phyloP scores from a whole-genome alignment of 2,329 filamentous ascomycete genomes.

The Colletotrichum sp. region DNA sequence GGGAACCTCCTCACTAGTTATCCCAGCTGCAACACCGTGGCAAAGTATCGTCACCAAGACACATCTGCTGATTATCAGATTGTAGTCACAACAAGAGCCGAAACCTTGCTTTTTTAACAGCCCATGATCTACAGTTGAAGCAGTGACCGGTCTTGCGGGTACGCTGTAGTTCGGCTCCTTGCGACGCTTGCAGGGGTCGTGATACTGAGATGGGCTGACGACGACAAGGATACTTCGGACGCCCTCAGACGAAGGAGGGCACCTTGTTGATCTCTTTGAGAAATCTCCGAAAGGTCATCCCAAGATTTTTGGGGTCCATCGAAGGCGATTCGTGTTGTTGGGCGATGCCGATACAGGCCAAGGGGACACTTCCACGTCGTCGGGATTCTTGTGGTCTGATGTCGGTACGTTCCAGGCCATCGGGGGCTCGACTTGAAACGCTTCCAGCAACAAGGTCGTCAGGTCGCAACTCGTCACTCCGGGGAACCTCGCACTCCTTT shows the following conservation, averaged over 20 bases:
- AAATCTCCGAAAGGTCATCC: neutral
- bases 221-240: neutral
- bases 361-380: neutral
- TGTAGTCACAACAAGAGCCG: neutral
- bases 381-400: constrained; percentile 3
- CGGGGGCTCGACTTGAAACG: constrained; percentile 5
- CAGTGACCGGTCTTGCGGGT: neutral
- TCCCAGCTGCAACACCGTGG: neutral
- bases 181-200: neutral
- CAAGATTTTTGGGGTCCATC: neutral
- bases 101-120: neutral
- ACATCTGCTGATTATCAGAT: neutral
- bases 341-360: neutral
- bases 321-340: neutral
- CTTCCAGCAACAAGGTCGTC: constrained; percentile 3
- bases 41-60: neutral
- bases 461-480: neutral
- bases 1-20: neutral
- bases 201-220: constrained; percentile 1
- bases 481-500: neutral
- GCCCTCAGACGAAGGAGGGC: neutral
- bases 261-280: neutral
- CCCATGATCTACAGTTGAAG: neutral
- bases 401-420: neutral
- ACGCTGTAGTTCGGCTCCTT: neutral